Conservation (phyloP, 331 rosid genomes). For the Prunus yedoensis region DNA sequence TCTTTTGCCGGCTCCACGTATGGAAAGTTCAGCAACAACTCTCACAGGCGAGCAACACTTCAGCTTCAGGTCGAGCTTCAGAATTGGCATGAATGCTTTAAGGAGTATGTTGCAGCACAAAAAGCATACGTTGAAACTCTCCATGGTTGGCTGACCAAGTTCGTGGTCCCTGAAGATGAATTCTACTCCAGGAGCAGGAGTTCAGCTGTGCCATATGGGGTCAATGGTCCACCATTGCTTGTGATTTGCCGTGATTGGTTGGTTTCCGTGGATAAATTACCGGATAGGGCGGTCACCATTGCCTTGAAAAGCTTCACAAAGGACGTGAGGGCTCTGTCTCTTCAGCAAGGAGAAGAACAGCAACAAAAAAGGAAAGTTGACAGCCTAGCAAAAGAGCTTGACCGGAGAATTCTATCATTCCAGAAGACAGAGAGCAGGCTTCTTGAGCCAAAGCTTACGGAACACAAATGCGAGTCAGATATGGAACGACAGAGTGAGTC, state of each 20-base stretch:
- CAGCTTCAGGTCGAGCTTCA: constrained; percentile 80
- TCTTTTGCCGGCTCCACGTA: constrained; percentile 56
- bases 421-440: constrained; percentile 55
- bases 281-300: constrained; percentile 53
- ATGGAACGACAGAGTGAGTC: constrained; percentile 42
- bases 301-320: constrained; percentile 63
- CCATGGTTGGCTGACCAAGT: constrained; percentile 85
- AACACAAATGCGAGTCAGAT: constrained; percentile 39
- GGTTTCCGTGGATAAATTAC: constrained; percentile 62
- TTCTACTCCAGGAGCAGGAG: constrained; percentile 61
- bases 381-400: constrained; percentile 58
- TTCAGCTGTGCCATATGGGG: constrained; percentile 40
- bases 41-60: constrained; percentile 71
- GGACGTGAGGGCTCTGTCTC: constrained; percentile 66
- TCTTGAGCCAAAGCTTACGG: constrained; percentile 51
- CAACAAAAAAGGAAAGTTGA: constrained; percentile 86
- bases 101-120: constrained; percentile 71
- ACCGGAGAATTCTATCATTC: constrained; percentile 43
- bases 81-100: constrained; percentile 68
- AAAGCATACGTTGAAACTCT: constrained; percentile 79
- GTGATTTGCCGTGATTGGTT: constrained; percentile 76
- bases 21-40: constrained; percentile 69
- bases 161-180: constrained; percentile 71
- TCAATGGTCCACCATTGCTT: constrained; percentile 73
- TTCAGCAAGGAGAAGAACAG: constrained; percentile 82